These are phyloP conservation scores for Arthrocladium fulminans DNA, from an alignment of 2,329 filamentous ascomycete species.

Conservation along the genomic window DNA sequence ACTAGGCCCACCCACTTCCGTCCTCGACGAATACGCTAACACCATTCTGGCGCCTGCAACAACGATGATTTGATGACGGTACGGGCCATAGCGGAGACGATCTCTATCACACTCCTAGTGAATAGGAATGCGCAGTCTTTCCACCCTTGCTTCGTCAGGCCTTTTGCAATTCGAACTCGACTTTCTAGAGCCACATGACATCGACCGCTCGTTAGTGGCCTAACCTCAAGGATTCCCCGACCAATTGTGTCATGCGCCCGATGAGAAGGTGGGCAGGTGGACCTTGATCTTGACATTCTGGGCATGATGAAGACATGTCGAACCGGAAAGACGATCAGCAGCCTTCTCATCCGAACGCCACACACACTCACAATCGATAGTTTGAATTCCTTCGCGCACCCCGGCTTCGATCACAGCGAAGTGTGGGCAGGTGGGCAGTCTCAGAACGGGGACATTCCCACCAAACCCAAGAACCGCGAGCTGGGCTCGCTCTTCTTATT, in stretches of 20 bases:
- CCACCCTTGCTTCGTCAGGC: not conserved
- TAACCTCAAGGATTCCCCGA: not conserved
- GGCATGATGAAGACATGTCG: not conserved
- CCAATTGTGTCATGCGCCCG: not conserved
- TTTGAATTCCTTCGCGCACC: not conserved
- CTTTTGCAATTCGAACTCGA: not conserved
- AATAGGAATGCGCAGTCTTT: constrained; percentile 7
- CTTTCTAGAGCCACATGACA: constrained; percentile 8
- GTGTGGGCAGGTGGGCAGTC: not conserved
- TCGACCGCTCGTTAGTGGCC: not conserved
- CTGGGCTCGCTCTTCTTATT: not conserved
- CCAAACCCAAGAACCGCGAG: not conserved
- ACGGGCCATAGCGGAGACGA: constrained; percentile 7
- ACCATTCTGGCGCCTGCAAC: not conserved
- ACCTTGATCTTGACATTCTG: not conserved
- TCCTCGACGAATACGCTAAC: constrained; percentile 5
- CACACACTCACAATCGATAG: constrained; percentile 5
- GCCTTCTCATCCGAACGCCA: not conserved
- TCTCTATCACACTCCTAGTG: constrained; percentile 7
- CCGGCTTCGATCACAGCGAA: not conserved
- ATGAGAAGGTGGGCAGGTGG: not conserved
- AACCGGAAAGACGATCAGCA: not conserved
- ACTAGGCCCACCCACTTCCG: not conserved
- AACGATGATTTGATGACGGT: constrained; percentile 2
- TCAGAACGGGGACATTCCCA: constrained; percentile 5